Evolutionary conservation across 306 rosid species (phyloP).

Genomic region (Citrullus amarus): DNA sequence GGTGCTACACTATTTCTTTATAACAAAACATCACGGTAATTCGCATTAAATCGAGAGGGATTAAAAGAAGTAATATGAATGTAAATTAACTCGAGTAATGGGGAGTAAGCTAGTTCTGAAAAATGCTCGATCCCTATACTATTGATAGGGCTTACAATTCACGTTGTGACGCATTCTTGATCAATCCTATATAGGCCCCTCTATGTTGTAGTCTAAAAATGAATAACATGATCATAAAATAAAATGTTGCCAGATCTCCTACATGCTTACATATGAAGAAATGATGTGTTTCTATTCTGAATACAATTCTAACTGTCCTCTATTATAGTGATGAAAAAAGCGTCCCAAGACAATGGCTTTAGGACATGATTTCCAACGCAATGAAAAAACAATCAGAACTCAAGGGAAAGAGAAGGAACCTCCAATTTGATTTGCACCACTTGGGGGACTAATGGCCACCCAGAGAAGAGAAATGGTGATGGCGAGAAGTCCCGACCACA

Average conservation of each 20-base stretch:
- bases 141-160: neutral
- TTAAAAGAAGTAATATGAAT: neutral
- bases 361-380: neutral
- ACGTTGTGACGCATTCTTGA: neutral
- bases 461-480: slow-evolving; percentile 92
- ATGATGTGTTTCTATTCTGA: neutral
- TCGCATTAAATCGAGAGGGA: neutral
- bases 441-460: slow-evolving; percentile 94
- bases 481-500: slow-evolving; percentile 91
- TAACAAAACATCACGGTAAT: neutral
- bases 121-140: neutral
- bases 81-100: neutral
- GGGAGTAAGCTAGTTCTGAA: neutral
- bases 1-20: neutral
- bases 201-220: neutral
- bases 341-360: neutral
- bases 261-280: neutral
- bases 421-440: slow-evolving; percentile 61
- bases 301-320: neutral
- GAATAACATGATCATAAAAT: neutral
- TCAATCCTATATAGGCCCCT: neutral
- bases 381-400: neutral
- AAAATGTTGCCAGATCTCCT: neutral
- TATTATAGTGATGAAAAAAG: neutral
- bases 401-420: slow-evolving; percentile 85